Conservation (phyloP, 2,329 filamentous ascomycete species). For the Ophiostoma angusticollis region DNA sequence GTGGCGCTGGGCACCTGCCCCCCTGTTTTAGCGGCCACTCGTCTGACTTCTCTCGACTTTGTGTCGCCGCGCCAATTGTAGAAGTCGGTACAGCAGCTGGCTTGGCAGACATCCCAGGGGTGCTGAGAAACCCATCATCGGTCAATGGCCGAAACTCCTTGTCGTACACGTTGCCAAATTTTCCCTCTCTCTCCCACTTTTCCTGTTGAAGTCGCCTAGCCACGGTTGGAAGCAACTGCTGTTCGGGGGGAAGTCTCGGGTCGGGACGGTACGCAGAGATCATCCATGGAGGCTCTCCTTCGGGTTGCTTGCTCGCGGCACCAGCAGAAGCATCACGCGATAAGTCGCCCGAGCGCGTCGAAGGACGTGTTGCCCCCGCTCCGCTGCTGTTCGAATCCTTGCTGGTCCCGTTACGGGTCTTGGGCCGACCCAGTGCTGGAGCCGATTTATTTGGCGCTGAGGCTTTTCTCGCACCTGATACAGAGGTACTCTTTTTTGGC, state of each 20-base stretch:
- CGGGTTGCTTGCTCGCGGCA: slow-evolving; percentile 53
- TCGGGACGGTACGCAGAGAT: slow-evolving; percentile 92
- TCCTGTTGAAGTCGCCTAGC: slow-evolving; percentile 85
- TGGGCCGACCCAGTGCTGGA: slow-evolving; percentile 37
- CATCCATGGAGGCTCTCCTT: slow-evolving; percentile 94
- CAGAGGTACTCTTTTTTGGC: slow-evolving; percentile 33
- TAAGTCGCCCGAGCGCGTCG: slow-evolving; percentile 48
- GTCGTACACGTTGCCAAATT: slow-evolving; percentile 74
- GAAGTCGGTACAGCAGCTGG: slow-evolving; percentile 11
- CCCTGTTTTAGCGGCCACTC: slow-evolving; percentile 45
- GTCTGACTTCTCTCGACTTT: slow-evolving; percentile 20
- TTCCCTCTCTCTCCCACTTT: slow-evolving; percentile 87
- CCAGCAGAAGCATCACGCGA: slow-evolving; percentile 29
- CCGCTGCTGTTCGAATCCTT: slow-evolving; percentile 33
- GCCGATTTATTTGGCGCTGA: slow-evolving; percentile 27
- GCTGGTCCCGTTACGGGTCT: slow-evolving; percentile 46
- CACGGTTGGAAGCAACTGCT: slow-evolving; percentile 90
- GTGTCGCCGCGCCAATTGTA: not conserved
- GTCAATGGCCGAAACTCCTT: slow-evolving; percentile 77
- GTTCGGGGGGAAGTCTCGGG: slow-evolving; percentile 81
- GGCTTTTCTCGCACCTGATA: slow-evolving; percentile 25
- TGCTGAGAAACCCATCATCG: slow-evolving; percentile 41
- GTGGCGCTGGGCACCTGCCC: slow-evolving; percentile 34
- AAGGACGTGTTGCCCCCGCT: slow-evolving; percentile 41
- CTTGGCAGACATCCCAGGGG: slow-evolving; percentile 27